A percentile compares a stretch with the other conserved stretches of the same genome.
phyloP scores from a whole-genome alignment of 148 eudicot genomes.

The Polygonum maritimum region DNA sequence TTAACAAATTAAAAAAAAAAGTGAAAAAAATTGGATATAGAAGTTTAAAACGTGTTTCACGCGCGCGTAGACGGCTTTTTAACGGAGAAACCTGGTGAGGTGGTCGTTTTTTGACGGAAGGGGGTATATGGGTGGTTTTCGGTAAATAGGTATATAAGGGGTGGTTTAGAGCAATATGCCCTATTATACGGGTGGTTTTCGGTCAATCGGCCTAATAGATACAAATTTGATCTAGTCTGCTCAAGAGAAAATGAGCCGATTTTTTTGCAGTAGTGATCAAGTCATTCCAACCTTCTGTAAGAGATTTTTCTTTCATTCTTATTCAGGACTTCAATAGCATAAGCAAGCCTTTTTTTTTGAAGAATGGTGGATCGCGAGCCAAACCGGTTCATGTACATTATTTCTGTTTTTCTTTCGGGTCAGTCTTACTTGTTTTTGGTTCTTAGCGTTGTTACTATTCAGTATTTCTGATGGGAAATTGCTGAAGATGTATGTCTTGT shows the following conservation, averaged over 20 bases:
- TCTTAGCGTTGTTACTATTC: not conserved
- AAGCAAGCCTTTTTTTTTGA: not conserved
- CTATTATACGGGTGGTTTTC: too few species aligned
- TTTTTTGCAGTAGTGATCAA: not conserved
- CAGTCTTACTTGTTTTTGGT: not conserved
- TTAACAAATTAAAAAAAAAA: too few species aligned
- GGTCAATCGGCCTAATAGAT: too few species aligned
- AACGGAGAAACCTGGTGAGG: too few species aligned
- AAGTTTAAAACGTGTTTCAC: too few species aligned
- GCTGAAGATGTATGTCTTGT: not conserved
- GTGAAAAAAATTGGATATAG: too few species aligned
- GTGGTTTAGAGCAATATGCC: too few species aligned
- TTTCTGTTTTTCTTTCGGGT: not conserved
- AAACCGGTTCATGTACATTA: not conserved
- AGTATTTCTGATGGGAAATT: not conserved
- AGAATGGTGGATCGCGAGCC: not conserved
- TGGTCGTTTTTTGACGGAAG: too few species aligned
- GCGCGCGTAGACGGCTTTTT: too few species aligned
- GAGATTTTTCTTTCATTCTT: not conserved
- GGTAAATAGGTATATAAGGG: too few species aligned
- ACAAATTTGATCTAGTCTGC: not conserved
- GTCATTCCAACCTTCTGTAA: not conserved
- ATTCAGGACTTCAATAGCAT: conserved; percentile 54
- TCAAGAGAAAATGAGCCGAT: not conserved
- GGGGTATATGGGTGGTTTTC: too few species aligned